A percentile compares a stretch with the other conserved stretches of the same genome.
Conservation (phyloP, 2,329 filamentous ascomycete species). For the Eutypa lata region DNA sequence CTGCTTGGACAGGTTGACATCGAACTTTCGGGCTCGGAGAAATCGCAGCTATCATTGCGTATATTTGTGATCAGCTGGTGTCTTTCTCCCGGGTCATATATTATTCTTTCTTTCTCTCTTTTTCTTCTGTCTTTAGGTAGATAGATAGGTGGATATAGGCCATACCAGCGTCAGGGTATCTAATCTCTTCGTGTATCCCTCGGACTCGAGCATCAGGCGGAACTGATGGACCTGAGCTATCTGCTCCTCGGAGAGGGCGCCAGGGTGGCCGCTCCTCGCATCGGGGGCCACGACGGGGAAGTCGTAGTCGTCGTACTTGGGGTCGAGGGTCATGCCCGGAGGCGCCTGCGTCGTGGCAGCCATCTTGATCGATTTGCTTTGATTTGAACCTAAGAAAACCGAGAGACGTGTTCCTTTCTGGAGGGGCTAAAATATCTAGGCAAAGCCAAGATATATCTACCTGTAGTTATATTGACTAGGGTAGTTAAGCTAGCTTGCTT, state of each 20-base stretch:
- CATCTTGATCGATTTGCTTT: conserved; percentile 15
- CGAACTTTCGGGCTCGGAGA: conserved; percentile 91
- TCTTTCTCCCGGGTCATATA: neutral
- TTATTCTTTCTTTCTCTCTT: neutral
- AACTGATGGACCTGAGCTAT: conserved; percentile 88
- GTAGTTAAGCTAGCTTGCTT: too few species aligned
- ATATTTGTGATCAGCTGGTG: neutral
- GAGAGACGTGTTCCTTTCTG: neutral
- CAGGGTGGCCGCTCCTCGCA: conserved; percentile 74
- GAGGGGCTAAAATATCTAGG: neutral
- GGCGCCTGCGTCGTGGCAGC: conserved; percentile 17
- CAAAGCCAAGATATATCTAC: neutral
- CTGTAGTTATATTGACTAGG: neutral
- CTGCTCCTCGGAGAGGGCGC: conserved; percentile 81
- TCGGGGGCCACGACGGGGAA: conserved; percentile 77
- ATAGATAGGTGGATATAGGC: conserved; percentile 2
- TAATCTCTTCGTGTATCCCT: conserved; percentile 77
- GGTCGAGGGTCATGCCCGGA: conserved; percentile 59
- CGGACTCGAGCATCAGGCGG: conserved; percentile 77
- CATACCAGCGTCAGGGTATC: conserved; percentile 88
- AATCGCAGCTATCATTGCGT: conserved; percentile 66
- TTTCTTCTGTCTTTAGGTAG: neutral
- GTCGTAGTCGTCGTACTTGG: conserved; percentile 96
- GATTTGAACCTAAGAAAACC: neutral
- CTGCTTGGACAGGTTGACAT: conserved; percentile 75